Evolutionary conservation across 108 stramenopile species (phyloP), one percentile per base, ranked within the genome.

Genomic region (Discostella stelligeroides): DNA sequence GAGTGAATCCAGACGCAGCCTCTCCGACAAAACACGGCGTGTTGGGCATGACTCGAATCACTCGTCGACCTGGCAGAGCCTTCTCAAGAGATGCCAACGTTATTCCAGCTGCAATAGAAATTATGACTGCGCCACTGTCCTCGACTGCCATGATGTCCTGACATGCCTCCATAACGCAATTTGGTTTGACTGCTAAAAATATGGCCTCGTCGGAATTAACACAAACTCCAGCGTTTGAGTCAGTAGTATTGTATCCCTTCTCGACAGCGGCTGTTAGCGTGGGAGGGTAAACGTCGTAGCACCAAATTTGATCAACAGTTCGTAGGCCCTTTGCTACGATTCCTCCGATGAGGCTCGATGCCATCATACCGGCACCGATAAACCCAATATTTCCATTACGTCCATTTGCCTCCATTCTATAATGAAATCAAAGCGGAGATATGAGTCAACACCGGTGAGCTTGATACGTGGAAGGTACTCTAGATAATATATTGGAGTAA

Each of bases 21-120:
- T 95, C 88, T 9, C 92, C 92, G 7, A 98, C 92, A 29, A 91
- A 76, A 77, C 95, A 97, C 2, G 95, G 92, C 1, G 96, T 97
- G 76, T 98, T 98, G 65, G 97, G 96, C 96, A 98, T 97, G 25
- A 97, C 95, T 7, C 96, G 89, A 7, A 97, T 84, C 17, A 97
- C 87, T 25, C 94, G 73, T 46, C 85, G 55, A 47, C 82, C 86
- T 18, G 81, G 85, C 24, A 92, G 72, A 2, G 49, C 46, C 8
- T 57, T 68, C 68, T 95, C 90, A n/a, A 97, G 66, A 7, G 83
- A 66, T 42, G 66, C 78, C 28, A 95, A 49, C 4, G 86, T 84
- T 9, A 95, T 85, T 7, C 96, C 96, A 12, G 96, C 96, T n/a
- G 93, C 94, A 68, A 97, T 92, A 28, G 84, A 86, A 51, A 97